Evolutionary conservation across 208 protist genomes (phyloP), one percentile per base, ranked within the genome.

Genomic region (Acanthamoeba triangularis): DNA sequence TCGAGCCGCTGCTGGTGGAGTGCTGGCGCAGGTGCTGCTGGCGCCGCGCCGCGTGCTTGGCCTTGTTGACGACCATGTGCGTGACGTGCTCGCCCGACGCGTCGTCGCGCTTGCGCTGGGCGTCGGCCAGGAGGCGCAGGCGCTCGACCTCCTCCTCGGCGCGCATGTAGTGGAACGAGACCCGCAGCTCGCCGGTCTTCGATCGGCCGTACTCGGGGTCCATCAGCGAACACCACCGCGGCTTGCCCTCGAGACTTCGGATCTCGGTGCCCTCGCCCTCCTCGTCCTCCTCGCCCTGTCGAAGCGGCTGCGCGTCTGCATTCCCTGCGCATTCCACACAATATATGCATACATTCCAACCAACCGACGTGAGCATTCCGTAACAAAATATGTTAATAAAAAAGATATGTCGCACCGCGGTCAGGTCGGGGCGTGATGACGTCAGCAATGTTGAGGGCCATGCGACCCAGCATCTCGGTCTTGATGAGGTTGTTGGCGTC

Each of bases 401-500:
- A 35, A 3, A 74, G 1, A 35, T 28, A 1, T 33, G 25, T 1
- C 65, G 30, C 30, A 74, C 65, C 65, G 69, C 13, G 16, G 0
- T 67, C 61, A 30, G 61, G 23, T 20, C 61, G 23, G 23, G 41
- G 76, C 13, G 37, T 23, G n/a, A 85, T 56, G 76, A 85, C 76
- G 76, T 85, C 76, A 6, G 35, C 76, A 25, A 85, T 85, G 37
- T 85, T 85, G 76, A 85, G 76, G 6, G 11, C 76, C 4, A 85
- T 23, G 25, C 76, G 76, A 11, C 76, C 76, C 20, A 85, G 20
- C 76, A 85, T 49, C 44, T 85, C 76, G 18, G 76, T 85, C 76
- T 85, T 85, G 47, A 85, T 85, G 35, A 85, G 76, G 47, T 85
- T 85, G 76, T 85, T 85, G 37, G 76, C 76, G 18, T 85, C 76